Conservation (phyloP, 1,284 basidiomycete genomes). For the Anthracocystis setariae region DNA sequence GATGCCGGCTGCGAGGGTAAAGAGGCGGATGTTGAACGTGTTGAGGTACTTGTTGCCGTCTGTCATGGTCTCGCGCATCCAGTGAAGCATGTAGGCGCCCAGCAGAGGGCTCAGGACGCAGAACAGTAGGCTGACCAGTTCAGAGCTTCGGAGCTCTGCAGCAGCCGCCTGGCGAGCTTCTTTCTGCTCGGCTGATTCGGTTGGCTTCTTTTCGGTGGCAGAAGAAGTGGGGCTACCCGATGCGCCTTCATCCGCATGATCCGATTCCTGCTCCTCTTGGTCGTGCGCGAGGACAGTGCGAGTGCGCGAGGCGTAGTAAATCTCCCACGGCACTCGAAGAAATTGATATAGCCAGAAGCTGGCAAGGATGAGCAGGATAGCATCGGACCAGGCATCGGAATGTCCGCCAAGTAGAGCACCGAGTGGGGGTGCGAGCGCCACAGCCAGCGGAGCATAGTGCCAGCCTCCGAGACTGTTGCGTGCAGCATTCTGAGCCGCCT, state of each 20-base stretch:
- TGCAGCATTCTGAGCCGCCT: constrained; percentile 73
- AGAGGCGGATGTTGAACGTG: constrained; percentile 66
- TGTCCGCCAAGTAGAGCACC: constrained; percentile 60
- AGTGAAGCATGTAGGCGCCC: constrained; percentile 66
- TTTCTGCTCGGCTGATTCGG: constrained; percentile 13
- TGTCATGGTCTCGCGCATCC: constrained; percentile 62
- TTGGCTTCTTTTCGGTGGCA: constrained; percentile 2
- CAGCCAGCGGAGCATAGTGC: constrained; percentile 57
- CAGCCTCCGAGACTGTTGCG: constrained; percentile 51
- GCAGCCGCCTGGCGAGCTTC: constrained; percentile 48
- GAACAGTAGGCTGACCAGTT: constrained; percentile 61
- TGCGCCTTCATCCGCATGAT: constrained; percentile 1
- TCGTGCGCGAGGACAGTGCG: constrained; percentile 57
- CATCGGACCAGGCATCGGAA: constrained; percentile 68
- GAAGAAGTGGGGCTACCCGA: constrained; percentile 4
- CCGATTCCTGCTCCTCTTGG: constrained; percentile 23
- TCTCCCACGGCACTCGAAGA: constrained; percentile 51
- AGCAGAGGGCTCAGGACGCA: constrained; percentile 64
- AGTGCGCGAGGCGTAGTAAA: constrained; percentile 48
- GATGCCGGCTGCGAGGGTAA: constrained; percentile 67
- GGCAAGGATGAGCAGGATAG: constrained; percentile 67
- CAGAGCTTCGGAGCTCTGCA: constrained; percentile 62
- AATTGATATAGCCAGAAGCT: constrained; percentile 67
- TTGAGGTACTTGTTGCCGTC: constrained; percentile 66
- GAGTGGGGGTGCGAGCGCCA: constrained; percentile 60